Evolutionary conservation across 2,329 filamentous ascomycete genomes (phyloP), one percentile per base, ranked within the genome.

Genomic region (Xylariaceae sp.): DNA sequence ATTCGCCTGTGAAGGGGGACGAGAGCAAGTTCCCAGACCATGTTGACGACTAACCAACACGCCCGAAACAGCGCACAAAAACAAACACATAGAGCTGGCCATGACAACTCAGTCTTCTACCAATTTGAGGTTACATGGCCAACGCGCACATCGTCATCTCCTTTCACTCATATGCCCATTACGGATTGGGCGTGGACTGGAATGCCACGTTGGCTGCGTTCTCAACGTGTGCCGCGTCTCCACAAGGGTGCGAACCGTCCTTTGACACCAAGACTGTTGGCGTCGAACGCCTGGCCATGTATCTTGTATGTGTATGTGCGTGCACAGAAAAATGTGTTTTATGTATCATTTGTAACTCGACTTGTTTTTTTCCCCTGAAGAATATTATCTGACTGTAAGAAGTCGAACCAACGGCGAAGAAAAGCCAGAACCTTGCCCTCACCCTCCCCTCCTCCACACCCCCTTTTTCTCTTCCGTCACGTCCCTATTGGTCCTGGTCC

Each of bases 161-260:
- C 34, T 42, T 52, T 52, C 21, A 7, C 51, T 51, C 53, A 51
- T 49, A 51, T 50, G 41, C 47, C 49, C 47, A 39, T 42, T 53
- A 7, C 21, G n/a, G n/a, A n/a, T n/a, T 47, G 45, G 51, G 52
- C 47, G 48, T 50, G 57, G 47, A 50, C 49, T 51, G 53, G 11
- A 50, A 52, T 59, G 58, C 58, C 58, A 60, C 58, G 58, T 59
- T 55, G 56, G 52, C 51, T 44, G 48, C 50, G 41, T 46, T 52
- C n/a, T 51, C 46, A 48, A 52, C 50, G 52, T 54, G 46, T 48
- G 47, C 50, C 52, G 50, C 44, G 53, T 56, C 56, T 53, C 56
- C 55, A 56, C 55, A 43, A 7, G 41, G 45, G 47, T 50, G 50
- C 48, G 47, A 51, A 52, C 52, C 51, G 43, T 31, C 42, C 50